Conservation (phyloP, 192 early-diverging fungal genomes). For the Backusella australiensis region DNA sequence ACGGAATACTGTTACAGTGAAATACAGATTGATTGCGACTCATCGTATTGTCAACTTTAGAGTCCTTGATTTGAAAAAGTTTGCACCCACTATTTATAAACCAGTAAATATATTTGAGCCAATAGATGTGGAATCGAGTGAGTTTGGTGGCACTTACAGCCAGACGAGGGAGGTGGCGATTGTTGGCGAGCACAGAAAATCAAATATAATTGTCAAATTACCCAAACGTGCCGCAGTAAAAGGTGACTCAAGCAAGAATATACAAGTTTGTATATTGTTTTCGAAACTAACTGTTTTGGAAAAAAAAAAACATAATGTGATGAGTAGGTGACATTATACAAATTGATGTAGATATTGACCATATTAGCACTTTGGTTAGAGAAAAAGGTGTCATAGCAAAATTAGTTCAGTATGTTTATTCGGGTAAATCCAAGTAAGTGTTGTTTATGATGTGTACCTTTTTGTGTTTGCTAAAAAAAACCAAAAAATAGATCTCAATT, state of each 20-base stretch:
- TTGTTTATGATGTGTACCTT: background rate
- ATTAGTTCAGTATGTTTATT: conserved; percentile 10
- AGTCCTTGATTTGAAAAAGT: background rate
- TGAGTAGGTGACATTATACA: conserved; percentile 4
- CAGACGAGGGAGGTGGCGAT: background rate
- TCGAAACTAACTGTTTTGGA: background rate
- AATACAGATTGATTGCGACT: background rate
- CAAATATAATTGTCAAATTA: conserved; percentile 8
- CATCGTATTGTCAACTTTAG: background rate
- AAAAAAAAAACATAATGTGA: background rate
- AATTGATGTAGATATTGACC: conserved; percentile 5
- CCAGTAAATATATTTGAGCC: background rate
- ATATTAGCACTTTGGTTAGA: background rate
- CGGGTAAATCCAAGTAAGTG: background rate
- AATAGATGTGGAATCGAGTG: background rate
- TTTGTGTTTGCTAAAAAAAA: background rate
- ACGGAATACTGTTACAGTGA: background rate
- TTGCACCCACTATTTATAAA: background rate
- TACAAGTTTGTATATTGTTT: background rate
- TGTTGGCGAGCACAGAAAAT: background rate
- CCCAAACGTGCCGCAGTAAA: conserved; percentile 11
- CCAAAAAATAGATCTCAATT: background rate
- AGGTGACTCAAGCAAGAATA: background rate
- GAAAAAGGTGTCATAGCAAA: conserved; percentile 1
- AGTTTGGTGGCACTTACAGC: background rate